These are phyloP conservation scores for Fusarium devonianum DNA, from an alignment of 2,329 filamentous ascomycete species.

Conservation along the genomic window DNA sequence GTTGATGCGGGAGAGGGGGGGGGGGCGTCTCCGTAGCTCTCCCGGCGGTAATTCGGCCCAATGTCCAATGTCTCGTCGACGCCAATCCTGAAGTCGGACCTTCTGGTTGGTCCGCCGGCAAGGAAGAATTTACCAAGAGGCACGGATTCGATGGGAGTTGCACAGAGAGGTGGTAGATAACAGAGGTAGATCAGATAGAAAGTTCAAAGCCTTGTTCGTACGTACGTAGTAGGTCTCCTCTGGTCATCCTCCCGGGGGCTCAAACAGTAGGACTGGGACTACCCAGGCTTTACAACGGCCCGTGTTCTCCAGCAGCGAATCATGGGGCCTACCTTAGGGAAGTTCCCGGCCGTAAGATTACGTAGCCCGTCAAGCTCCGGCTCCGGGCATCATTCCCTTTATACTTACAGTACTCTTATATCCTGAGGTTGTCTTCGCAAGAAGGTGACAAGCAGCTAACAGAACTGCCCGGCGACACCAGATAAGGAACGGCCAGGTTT, in stretches of 20 bases:
- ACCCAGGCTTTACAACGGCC: neutral
- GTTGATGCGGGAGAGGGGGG: neutral
- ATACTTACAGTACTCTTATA: no score
- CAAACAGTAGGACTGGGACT: no score
- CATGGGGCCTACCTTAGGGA: neutral
- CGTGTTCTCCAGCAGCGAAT: neutral
- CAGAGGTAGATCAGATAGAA: neutral
- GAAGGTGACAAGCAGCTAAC: neutral
- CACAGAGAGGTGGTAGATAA: neutral
- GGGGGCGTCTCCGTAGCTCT: constrained; percentile 33
- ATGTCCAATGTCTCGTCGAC: constrained; percentile 42
- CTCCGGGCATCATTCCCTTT: neutral
- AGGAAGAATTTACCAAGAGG: constrained; percentile 1
- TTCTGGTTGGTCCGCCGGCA: constrained; percentile 29
- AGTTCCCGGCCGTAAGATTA: constrained; percentile 7
- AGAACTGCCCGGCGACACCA: no score
- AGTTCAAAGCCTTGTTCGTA: neutral
- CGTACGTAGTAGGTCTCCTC: neutral
- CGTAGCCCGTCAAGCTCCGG: constrained; percentile 1
- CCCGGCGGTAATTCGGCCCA: constrained; percentile 43
- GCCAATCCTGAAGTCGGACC: constrained; percentile 38
- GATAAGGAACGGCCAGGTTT: no score
- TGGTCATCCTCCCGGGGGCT: no score
- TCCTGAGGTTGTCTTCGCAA: neutral
- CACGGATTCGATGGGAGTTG: neutral